Evolutionary conservation across 2,329 filamentous ascomycete genomes (phyloP).

Genomic region (Nothophoma quercina): DNA sequence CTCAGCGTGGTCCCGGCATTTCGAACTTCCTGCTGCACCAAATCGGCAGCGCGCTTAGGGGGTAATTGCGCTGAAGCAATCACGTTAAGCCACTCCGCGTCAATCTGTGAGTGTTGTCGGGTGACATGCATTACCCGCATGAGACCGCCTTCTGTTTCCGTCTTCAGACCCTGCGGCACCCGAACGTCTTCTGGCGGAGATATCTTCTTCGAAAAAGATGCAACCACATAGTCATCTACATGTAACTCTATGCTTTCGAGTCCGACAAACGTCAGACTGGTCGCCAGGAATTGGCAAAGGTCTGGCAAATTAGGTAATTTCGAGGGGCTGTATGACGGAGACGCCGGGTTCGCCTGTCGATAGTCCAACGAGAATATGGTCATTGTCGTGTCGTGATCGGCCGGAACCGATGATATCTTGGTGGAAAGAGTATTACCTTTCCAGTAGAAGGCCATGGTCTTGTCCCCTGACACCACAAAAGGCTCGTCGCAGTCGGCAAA

Average conservation of each 20-base stretch:
- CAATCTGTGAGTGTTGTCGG: constrained; percentile 88
- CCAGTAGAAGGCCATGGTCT: constrained; percentile 99
- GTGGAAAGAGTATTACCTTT: constrained; percentile 98
- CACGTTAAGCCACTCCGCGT: constrained; percentile 86
- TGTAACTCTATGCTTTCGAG: constrained; percentile 87
- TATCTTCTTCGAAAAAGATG: constrained; percentile 82
- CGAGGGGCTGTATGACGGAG: constrained; percentile 59
- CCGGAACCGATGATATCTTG: constrained; percentile 77
- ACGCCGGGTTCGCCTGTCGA: constrained; percentile 72
- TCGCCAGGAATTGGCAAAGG: constrained; percentile 90
- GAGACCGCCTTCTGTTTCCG: constrained; percentile 82
- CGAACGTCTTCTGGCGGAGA: constrained; percentile 76
- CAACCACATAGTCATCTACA: constrained; percentile 84
- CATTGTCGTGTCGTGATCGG: constrained; percentile 69
- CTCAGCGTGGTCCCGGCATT: constrained; percentile 47
- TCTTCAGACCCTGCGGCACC: constrained; percentile 81
- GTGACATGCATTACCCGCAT: constrained; percentile 87
- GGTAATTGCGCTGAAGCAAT: constrained; percentile 80
- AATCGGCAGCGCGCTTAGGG: constrained; percentile 42
- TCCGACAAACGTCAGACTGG: constrained; percentile 93
- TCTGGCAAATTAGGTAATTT: constrained; percentile 86
- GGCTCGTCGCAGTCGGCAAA: constrained; percentile 98
- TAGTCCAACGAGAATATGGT: constrained; percentile 97
- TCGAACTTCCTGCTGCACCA: constrained; percentile 46
- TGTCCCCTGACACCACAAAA: constrained; percentile 89